Percentiles rank a stretch among this genome's conserved stretches.
Conservation (phyloP, 305 asterid species). For the Fraxinus sp. region DNA sequence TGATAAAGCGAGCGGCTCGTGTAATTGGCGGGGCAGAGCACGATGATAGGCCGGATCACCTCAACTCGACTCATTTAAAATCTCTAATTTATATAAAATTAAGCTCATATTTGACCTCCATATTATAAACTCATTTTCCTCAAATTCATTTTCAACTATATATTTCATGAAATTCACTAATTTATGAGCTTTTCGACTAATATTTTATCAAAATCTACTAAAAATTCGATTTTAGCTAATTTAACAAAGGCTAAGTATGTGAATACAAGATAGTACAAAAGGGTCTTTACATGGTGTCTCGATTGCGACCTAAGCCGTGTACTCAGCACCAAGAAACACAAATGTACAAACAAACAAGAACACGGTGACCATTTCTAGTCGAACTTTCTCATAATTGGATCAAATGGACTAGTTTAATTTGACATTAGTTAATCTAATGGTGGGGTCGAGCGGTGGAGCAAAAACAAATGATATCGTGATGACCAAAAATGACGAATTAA, state of each 20-base stretch:
- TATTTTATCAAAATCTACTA: too few relatives aligned
- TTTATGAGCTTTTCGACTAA: background rate
- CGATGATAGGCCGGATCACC: background rate
- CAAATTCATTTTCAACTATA: too few relatives aligned
- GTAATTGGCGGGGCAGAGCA: background rate
- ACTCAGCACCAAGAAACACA: background rate
- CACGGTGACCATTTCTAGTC: background rate
- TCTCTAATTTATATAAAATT: too few relatives aligned
- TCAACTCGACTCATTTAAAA: background rate
- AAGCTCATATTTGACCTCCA: background rate
- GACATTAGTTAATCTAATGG: background rate
- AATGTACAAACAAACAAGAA: background rate
- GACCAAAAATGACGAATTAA: background rate
- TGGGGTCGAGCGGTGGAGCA: background rate
- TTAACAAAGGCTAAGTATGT: background rate
- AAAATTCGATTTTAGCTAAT: too few relatives aligned
- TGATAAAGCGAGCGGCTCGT: background rate
- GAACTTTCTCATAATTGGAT: background rate
- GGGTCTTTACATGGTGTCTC: background rate
- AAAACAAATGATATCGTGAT: background rate
- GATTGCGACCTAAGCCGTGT: background rate
- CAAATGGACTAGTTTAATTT: background rate
- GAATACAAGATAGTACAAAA: background rate
- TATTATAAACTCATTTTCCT: too few relatives aligned
- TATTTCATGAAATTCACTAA: too few relatives aligned